Percentiles rank a stretch among this genome's conserved stretches.
phyloP scores from a whole-genome alignment of 1,284 basidiomycete species.

The Cryptococcus sp. region DNA sequence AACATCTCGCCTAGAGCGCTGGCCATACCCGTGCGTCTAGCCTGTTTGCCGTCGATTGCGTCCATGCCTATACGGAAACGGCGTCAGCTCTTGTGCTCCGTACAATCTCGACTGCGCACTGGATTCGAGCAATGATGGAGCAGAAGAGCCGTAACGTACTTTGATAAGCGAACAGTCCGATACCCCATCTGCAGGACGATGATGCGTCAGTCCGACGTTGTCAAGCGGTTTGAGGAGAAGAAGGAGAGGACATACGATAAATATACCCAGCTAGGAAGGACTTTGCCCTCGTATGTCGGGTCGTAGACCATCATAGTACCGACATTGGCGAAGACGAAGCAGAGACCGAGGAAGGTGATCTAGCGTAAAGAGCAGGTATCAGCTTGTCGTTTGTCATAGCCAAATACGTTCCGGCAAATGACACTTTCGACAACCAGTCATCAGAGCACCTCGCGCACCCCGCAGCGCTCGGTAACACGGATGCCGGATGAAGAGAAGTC shows the following conservation, averaged over 20 bases:
- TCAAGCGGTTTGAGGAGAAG: background rate
- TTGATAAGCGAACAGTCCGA: conserved; percentile 91
- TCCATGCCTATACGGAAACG: conserved; percentile 45
- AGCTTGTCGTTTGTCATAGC: background rate
- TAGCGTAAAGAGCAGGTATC: conserved; percentile 38
- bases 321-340: conserved; percentile 82
- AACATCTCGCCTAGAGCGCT: conserved; percentile 86
- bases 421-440: no score
- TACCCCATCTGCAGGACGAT: conserved; percentile 66
- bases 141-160: conserved; percentile 58
- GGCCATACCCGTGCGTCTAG: conserved; percentile 90
- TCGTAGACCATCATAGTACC: conserved; percentile 79
- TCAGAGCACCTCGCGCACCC: no score
- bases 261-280: conserved; percentile 80
- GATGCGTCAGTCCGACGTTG: background rate
- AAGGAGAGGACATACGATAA: conserved; percentile 63
- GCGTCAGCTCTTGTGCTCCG: no score
- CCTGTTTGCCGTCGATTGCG: conserved; percentile 76
- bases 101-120: no score
- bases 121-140: no score
- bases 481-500: background rate
- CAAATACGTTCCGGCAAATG: background rate
- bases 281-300: conserved; percentile 66
- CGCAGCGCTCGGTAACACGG: no score
- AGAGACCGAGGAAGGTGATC: conserved; percentile 82